Evolutionary conservation across 2,329 filamentous ascomycete genomes (phyloP), one percentile per base, ranked within the genome.

Genomic region (Penicillium griseofulvum): DNA sequence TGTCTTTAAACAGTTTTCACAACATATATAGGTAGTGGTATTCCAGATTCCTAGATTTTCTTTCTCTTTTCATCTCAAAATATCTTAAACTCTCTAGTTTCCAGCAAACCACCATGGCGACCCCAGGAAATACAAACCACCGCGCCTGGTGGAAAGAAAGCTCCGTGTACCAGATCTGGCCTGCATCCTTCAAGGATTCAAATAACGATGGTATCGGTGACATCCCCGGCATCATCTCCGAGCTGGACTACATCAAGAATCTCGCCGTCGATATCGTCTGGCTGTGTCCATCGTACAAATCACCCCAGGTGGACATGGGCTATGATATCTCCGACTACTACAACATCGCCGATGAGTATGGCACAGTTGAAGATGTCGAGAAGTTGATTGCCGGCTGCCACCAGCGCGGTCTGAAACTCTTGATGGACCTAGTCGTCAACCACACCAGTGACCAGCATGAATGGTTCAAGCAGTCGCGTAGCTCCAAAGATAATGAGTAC

Each of bases 381-480:
- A 71, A 74, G 0, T 70, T 90, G 34, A 85, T 89, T 47, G 66
- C 78, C 26, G 82, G 81, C 43, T 80, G 83, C 38, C 85, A 88
- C 56, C 71, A 79, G 16, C 79, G 86, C 4, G 84, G 81, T 3
- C 89, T 91, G 82, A 84, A 83, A 61, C 73, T 91, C 11, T 84
- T 92, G 54, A 80, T 91, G 55, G 88, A 92, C 66, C 77, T 92
- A 3, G 89, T 92, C 2, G 81, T 91, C 58, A 93, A 91, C 62
- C 89, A 93, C 68, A 91, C 88, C 0, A 88, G 84, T 3, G 83
- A 87, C 59, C 80, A 89, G 68, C 86, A 90, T 64, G 78, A 79
- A 4, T 91, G 87, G 87, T 90, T 90, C 72, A 78, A 83, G 45
- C 81, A 89, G 65, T 87, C 85, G 2, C 77, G 83, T 48, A 81